Evolutionary conservation across 2,329 filamentous ascomycete species (phyloP).

Genomic region (Fusarium siculi): DNA sequence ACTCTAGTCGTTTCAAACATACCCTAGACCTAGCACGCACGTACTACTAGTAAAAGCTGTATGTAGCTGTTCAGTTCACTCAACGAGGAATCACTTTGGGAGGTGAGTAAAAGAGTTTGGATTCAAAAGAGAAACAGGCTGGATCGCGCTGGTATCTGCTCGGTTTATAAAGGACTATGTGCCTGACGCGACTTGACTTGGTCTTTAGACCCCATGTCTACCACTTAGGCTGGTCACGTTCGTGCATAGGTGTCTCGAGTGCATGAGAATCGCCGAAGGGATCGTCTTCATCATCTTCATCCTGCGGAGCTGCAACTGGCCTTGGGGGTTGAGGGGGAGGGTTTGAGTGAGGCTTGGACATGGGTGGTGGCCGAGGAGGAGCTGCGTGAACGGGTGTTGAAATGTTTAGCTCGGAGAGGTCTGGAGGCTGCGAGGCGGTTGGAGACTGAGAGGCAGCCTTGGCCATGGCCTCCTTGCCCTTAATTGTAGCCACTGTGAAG

Average conservation of each 20-base stretch:
- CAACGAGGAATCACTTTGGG: neutral
- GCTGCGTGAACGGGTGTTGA: conserved; percentile 54
- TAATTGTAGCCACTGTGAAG: conserved; percentile 63
- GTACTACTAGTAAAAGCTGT: neutral
- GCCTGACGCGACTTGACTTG: neutral
- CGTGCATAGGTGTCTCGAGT: conserved; percentile 54
- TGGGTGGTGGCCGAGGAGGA: conserved; percentile 54
- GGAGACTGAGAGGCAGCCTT: conserved; percentile 53
- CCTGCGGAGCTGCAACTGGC: conserved; percentile 59
- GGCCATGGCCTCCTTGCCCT: conserved; percentile 59
- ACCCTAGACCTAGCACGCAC: neutral
- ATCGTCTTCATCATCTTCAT: conserved; percentile 83
- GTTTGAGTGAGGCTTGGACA: conserved; percentile 35
- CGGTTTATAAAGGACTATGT: neutral
- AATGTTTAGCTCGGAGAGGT: conserved; percentile 59
- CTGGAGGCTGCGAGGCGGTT: conserved; percentile 52
- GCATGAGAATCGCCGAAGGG: conserved; percentile 89
- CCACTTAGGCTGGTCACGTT: conserved; percentile 48
- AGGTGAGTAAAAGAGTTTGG: neutral
- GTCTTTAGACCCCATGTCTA: conserved; percentile 2
- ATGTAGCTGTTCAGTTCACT: neutral
- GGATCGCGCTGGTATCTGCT: neutral
- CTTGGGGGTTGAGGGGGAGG: conserved; percentile 36
- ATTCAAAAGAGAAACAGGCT: neutral
- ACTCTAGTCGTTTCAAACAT: neutral